These are phyloP conservation scores for Trichoderma gracile DNA, from an alignment of 2,329 filamentous ascomycete species.

Conservation along the genomic window DNA sequence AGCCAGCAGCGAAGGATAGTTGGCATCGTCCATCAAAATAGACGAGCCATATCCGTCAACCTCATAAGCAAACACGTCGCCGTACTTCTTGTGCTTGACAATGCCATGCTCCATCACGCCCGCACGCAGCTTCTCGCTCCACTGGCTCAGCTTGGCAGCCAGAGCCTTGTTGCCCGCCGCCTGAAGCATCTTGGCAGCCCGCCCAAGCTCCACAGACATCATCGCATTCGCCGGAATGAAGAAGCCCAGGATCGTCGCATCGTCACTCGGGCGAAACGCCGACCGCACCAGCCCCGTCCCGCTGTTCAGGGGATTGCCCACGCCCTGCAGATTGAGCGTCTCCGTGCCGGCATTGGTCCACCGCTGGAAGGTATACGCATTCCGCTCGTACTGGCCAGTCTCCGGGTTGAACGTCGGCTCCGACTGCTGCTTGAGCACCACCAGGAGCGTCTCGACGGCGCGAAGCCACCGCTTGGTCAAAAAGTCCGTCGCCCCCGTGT, in stretches of 20 bases:
- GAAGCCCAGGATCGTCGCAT: constrained; percentile 90
- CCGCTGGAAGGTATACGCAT: constrained; percentile 86
- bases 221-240: constrained; percentile 95
- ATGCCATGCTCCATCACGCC: constrained; percentile 86
- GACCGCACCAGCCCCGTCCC: constrained; percentile 85
- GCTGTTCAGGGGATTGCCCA: constrained; percentile 86
- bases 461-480: constrained; percentile 75
- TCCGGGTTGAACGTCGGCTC: constrained; percentile 74
- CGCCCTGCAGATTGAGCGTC: constrained; percentile 76
- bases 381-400: constrained; percentile 64
- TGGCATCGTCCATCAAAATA: constrained; percentile 88
- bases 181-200: constrained; percentile 69
- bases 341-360: constrained; percentile 81
- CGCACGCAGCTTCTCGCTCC: constrained; percentile 64
- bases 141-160: constrained; percentile 57
- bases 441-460: constrained; percentile 73
- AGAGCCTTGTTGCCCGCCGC: constrained; percentile 56
- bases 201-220: constrained; percentile 86
- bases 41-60: constrained; percentile 82
- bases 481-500: constrained; percentile 77
- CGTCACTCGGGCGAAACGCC: constrained; percentile 92
- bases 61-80: constrained; percentile 81
- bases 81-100: constrained; percentile 71
- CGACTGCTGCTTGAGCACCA: constrained; percentile 76
- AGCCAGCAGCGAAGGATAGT: constrained; percentile 78